These are phyloP conservation scores for Ramichloridium luteum DNA, from an alignment of 2,329 filamentous ascomycete genomes.

Conservation along the genomic window DNA sequence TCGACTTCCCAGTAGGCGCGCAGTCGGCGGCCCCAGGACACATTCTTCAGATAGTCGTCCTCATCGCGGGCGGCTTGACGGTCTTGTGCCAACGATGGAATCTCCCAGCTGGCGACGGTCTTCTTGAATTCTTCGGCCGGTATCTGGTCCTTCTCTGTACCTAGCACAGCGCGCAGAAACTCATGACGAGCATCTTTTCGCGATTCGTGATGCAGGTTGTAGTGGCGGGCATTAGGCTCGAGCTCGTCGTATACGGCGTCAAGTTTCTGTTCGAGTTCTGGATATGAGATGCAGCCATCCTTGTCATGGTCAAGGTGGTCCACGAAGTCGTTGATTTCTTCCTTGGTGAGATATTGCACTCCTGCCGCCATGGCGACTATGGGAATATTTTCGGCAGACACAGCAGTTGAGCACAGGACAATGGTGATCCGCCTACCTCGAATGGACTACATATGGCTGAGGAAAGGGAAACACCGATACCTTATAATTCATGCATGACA, in stretches of 20 bases:
- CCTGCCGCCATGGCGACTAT: too few relatives aligned
- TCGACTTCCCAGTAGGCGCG: constrained; percentile 45
- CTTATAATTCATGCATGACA: too few relatives aligned
- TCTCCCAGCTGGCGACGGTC: constrained; percentile 48
- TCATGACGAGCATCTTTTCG: constrained; percentile 29
- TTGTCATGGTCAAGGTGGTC: constrained; percentile 41
- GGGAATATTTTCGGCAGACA: too few relatives aligned
- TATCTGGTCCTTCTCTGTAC: neutral
- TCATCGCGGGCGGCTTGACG: constrained; percentile 36
- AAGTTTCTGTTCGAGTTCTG: constrained; percentile 41
- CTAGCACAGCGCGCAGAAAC: constrained; percentile 41
- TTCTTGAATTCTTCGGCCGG: constrained; percentile 35
- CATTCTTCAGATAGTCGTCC: constrained; percentile 26
- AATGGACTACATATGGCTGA: too few relatives aligned
- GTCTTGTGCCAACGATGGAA: constrained; percentile 46
- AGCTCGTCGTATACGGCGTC: constrained; percentile 42
- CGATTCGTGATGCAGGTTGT: constrained; percentile 32
- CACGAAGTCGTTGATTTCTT: constrained; percentile 42
- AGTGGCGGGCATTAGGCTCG: constrained; percentile 33
- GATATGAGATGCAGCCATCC: constrained; percentile 41
- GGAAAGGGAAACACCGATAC: too few relatives aligned
- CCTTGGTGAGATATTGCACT: too few relatives aligned
- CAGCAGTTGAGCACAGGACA: too few relatives aligned
- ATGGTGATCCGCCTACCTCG: too few relatives aligned
- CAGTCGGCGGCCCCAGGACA: constrained; percentile 35